Base-by-base conservation (phyloP, 306 rosid genomes). In the Cucumis hystrix region DNA sequence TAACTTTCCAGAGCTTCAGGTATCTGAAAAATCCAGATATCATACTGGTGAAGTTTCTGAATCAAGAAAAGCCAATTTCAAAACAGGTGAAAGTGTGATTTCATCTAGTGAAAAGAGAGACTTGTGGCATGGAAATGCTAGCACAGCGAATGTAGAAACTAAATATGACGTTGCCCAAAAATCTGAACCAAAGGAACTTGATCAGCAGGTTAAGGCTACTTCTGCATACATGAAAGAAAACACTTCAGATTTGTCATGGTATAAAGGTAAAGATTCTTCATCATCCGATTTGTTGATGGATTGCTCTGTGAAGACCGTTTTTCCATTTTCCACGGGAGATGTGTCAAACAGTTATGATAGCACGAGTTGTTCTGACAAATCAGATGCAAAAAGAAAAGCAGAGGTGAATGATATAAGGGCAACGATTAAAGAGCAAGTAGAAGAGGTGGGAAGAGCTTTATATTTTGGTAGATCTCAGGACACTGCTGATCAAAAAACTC, bases 381-480 rank as follows among this genome's bases (percentile, higher is more conserved):
- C 78, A 76, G 99, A 91, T 75, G 96, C 88, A 81, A 95, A 83
- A 74, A 83, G 61, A 84, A 87, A 79, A 87, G 60, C 82, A 61
- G 90, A 90, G 80, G 80, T 71, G 76, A 82, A 77, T 82, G 92
- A 88, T 86, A 61, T 79, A 51, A 87, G 88, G 84, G 89, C 84
- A 70, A 84, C 87, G 49, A 85, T 88, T 76, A 96, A 96, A 89
- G 93, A 84, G 67, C 96, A 89, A 80, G 98, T 87, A 83, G 96
- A 87, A 79, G 99, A 92, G 80, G 93, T 92, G 23, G 99, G 97
- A 35, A 89, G 98, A 84, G 88, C 87, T 75, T 77, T 92, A 74
- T 91, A 87, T 86, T 79, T 88, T 68, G 87, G 83, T 35, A 87
- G 88, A 84, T 86, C 86, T 77, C 96, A 86, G 74, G 89, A 90